These are phyloP conservation scores for Linnemannia exigua DNA, from an alignment of 192 early-diverging fungal genomes.

Conservation along the genomic window DNA sequence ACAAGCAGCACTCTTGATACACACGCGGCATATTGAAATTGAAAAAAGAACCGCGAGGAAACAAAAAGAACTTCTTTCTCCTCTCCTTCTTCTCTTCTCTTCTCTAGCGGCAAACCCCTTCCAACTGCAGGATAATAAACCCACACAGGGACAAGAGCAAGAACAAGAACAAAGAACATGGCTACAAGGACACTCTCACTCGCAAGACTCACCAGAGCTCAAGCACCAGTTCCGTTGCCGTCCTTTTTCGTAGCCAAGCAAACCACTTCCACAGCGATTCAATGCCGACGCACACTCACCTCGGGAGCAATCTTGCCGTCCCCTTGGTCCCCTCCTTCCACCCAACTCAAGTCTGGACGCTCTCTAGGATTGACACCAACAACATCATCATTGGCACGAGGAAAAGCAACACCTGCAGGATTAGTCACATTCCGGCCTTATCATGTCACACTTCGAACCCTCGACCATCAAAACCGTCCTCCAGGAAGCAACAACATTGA, in stretches of 20 bases:
- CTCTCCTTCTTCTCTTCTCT: neutral
- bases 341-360: neutral
- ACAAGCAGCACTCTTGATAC: neutral
- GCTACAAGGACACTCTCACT: slow-evolving; percentile 1
- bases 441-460: slow-evolving; percentile 41
- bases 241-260: neutral
- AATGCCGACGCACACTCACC: neutral
- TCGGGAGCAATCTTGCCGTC: neutral
- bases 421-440: slow-evolving; percentile 20
- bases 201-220: slow-evolving; percentile 1
- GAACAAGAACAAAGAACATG: too few relatives aligned
- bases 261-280: neutral
- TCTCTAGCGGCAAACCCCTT: neutral
- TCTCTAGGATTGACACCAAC: neutral
- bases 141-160: neutral
- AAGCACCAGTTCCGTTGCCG: neutral
- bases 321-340: neutral
- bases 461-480: slow-evolving; percentile 15
- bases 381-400: neutral
- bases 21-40: neutral
- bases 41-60: neutral
- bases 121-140: neutral
- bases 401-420: neutral
- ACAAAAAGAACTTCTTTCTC: neutral
- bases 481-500: neutral